Conservation (phyloP, 345 rosid species). For the Populus nigra region DNA sequence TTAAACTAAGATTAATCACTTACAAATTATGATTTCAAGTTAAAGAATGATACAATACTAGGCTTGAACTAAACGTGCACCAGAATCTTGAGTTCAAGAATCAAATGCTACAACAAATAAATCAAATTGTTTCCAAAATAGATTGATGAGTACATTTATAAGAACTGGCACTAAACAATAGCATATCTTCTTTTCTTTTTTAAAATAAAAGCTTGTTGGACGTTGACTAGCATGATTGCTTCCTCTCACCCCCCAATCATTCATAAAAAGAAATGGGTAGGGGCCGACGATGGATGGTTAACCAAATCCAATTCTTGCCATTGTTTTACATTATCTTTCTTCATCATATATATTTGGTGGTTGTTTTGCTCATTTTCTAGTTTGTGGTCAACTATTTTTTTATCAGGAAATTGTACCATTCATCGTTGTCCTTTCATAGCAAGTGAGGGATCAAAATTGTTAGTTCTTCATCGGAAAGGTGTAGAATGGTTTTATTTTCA, state of each 20-base stretch:
- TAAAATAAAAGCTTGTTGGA: background rate
- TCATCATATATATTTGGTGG: too few relatives aligned
- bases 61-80: too few relatives aligned
- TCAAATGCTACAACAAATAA: too few relatives aligned
- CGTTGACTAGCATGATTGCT: constrained; percentile 7
- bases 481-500: background rate
- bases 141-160: too few relatives aligned
- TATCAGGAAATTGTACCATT: background rate
- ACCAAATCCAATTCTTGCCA: constrained; percentile 3
- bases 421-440: background rate
- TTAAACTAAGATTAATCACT: background rate
- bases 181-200: background rate
- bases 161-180: too few relatives aligned
- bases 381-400: background rate
- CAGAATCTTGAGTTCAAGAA: too few relatives aligned
- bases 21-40: background rate
- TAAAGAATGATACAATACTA: background rate
- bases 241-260: background rate
- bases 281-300: background rate
- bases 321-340: background rate
- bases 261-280: background rate
- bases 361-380: background rate
- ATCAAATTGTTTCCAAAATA: background rate
- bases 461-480: background rate
- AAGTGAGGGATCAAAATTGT: background rate